Percentiles rank a stretch among this genome's conserved stretches.
These are phyloP conservation scores for Diplodia intermedia DNA, from an alignment of 2,329 filamentous ascomycete species.

Conservation along the genomic window DNA sequence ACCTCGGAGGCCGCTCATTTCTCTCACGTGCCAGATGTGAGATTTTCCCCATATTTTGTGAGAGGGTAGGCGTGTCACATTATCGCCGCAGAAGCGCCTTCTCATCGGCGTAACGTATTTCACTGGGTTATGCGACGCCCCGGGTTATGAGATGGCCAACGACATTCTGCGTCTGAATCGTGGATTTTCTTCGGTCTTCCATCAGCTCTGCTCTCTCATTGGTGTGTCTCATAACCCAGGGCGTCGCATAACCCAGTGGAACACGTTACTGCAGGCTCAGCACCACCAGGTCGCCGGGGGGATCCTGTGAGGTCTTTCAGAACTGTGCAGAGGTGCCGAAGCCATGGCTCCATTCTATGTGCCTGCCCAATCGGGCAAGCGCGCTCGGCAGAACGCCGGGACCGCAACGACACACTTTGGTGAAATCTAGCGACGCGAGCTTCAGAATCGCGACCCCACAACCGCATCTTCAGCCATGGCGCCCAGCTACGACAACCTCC, in stretches of 20 bases:
- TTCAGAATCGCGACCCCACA: conserved; percentile 31
- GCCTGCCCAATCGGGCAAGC: conserved; percentile 20
- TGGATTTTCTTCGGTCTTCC: too few species aligned
- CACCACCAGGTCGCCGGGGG: neutral
- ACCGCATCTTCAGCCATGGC: conserved; percentile 70
- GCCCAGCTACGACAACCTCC: conserved; percentile 89
- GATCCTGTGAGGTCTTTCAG: neutral
- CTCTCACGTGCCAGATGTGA: neutral
- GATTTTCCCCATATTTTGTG: neutral
- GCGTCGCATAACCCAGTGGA: too few species aligned
- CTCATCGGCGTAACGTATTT: too few species aligned
- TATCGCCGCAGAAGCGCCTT: neutral
- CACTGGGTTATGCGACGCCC: too few species aligned
- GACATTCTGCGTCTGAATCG: too few species aligned
- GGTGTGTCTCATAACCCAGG: too few species aligned
- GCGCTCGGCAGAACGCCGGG: conserved; percentile 20
- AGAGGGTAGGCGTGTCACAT: neutral
- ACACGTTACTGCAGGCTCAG: neutral
- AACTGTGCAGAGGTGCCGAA: neutral
- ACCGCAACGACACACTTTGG: conserved; percentile 18
- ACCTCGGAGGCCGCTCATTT: neutral
- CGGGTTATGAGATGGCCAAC: too few species aligned
- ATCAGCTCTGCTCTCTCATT: too few species aligned
- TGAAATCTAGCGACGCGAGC: conserved; percentile 31
- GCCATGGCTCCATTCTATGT: neutral